These are phyloP conservation scores for Sanguinoderma infundibulare DNA, from an alignment of 1,284 basidiomycete genomes.

Conservation along the genomic window DNA sequence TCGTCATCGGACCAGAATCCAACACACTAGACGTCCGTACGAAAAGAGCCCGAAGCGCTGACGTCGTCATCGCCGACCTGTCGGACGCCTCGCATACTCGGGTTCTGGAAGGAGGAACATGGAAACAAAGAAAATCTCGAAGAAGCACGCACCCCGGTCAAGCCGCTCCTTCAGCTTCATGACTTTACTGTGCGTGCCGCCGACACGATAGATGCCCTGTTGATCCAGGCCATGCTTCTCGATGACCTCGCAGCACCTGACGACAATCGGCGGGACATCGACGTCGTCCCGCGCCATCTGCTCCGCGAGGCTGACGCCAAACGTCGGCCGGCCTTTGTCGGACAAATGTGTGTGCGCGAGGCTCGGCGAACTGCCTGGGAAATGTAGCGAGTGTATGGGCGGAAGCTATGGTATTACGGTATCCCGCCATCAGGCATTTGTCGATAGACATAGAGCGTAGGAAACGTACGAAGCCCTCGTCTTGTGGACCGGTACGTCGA, in stretches of 20 bases:
- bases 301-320: conserved; percentile 90
- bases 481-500: conserved; percentile 80
- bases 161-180: conserved; percentile 83
- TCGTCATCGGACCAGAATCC: neutral
- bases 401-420: conserved; percentile 55
- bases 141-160: conserved; percentile 74
- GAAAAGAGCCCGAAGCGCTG: neutral
- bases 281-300: conserved; percentile 90
- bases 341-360: conserved; percentile 43
- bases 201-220: conserved; percentile 94
- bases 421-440: conserved; percentile 6
- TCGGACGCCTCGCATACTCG: neutral
- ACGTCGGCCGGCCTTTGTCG: conserved; percentile 78
- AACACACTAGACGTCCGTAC: neutral
- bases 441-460: conserved; percentile 1
- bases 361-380: conserved; percentile 35
- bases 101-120: neutral
- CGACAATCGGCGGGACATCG: conserved; percentile 88
- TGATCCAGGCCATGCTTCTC: conserved; percentile 86
- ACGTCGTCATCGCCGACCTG: neutral
- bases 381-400: conserved; percentile 43
- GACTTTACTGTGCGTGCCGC: conserved; percentile 91
- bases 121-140: neutral
- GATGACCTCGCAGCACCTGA: conserved; percentile 91
- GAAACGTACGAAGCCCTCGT: conserved; percentile 83